phyloP scores from a whole-genome alignment of 805 yeast species.

The Barnettozyma siamensis region DNA sequence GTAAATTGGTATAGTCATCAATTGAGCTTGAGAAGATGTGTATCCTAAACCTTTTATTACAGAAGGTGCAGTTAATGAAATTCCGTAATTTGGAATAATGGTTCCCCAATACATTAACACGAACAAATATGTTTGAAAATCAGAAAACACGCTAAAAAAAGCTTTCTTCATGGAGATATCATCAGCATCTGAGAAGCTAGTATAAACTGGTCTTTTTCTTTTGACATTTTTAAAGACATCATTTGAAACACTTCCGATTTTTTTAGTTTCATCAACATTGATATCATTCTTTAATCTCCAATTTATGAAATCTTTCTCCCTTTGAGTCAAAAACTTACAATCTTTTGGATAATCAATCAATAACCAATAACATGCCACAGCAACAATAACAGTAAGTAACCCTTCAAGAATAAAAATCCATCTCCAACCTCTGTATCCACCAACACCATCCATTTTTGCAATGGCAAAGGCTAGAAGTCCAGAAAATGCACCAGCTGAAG shows the following conservation, averaged over 20 bases:
- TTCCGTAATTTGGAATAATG: conserved; percentile 30
- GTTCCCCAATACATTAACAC: conserved; percentile 27
- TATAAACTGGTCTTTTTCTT: conserved; percentile 8
- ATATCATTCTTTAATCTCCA: conserved; percentile 18
- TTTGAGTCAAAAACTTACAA: conserved; percentile 35
- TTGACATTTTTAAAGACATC: conserved; percentile 3
- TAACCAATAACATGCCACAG: conserved; percentile 26
- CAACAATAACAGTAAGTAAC: conserved; percentile 33
- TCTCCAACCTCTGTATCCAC: conserved; percentile 39
- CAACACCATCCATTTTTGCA: conserved; percentile 28
- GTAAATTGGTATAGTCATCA: conserved; percentile 39
- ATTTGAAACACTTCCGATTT: neutral
- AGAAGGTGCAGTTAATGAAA: conserved; percentile 37
- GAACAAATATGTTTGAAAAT: conserved; percentile 24
- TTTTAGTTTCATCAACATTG: conserved; percentile 6
- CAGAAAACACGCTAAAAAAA: conserved; percentile 16
- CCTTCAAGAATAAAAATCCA: conserved; percentile 31
- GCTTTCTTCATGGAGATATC: conserved; percentile 12
- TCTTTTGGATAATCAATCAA: conserved; percentile 39
- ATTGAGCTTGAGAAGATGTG: conserved; percentile 33
- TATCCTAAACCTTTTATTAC: conserved; percentile 36
- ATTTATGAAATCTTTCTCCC: conserved; percentile 27
- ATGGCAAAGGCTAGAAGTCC: conserved; percentile 36
- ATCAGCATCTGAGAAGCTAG: conserved; percentile 11
- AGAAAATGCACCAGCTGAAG: conserved; percentile 41